Base-by-base conservation (phyloP, 2,329 filamentous ascomycete genomes). In the Xylariomycetidae sp. region DNA sequence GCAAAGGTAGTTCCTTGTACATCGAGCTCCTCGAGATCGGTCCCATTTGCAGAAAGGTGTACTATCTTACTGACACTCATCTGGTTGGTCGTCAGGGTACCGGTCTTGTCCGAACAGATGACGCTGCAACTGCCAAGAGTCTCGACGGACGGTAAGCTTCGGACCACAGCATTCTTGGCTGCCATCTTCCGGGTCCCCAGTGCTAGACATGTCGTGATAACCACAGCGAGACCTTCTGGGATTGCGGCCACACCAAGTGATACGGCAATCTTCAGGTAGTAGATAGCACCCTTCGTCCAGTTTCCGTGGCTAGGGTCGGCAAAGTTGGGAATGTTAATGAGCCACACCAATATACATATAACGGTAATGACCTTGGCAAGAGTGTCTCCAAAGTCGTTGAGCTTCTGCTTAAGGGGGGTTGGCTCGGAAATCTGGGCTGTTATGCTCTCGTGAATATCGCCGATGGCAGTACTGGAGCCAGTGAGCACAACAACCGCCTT, bases 81-180 rank as follows among this genome's bases (percentile, higher is more conserved):
- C 65, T 97, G 89, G 67, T 98, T 98, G 25, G 92, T 98, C 9
- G 92, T 98, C 57, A 98, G 67, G 30, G 92, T 98, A 49, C 92
- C 94, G 5, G 92, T 98, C 73, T 98, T 98, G 72, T 98, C 92
- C 4, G 94, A 98, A 70, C 94, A 98, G 59, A 98, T 96, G 37
- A 98, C 89, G 55, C 92, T 98, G 77, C 92, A 98, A 74, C 92
- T 98, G 57, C 92, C 92, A 33, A 98, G 74, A 10, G 92, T 98
- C 66, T 98, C 92, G 33, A 98, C 92, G 2, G 92, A 98, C 14
- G 92, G 92, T 50, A 98, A 69, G 57, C 88, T 96, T 62, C 94
- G 81, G 38, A 98, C 94, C 23, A 98, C 89, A 6, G 92, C 92
- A 56, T 97, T 97, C 72, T 95, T 97, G 39, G 88, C 86, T 14